Evolutionary conservation across 306 rosid species (phyloP), one percentile per base, ranked within the genome.

Genomic region (Urtica urens): DNA sequence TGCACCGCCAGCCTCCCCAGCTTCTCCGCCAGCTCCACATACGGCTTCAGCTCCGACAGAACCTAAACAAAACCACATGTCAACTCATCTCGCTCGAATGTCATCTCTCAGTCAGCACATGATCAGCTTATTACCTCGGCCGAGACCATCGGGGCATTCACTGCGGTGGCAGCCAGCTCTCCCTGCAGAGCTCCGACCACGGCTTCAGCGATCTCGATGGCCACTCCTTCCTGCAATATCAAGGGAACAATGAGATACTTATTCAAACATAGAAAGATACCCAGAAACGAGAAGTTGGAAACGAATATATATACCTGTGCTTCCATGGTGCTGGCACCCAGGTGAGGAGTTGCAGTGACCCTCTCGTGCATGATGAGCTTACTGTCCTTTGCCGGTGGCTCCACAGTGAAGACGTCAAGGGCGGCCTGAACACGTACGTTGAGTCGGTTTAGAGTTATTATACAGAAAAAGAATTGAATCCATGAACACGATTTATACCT

Each of bases 81-180:
- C 4, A 28, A 35, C 40, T 35, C 2, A 9, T 35, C n/a, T 35
- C n/a, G 10, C 11, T 35, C 11, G 2, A 35, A 0, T 1, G 40
- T 16, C n/a, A 35, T 35, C 15, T 35, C 10, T 28, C 33, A 28
- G 33, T 4, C 33, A 46, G 5, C 24, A 43, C 19, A 26, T 29
- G 10, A 42, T 19, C 8, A 53, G 13, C 1, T 14, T 17, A 24
- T 40, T 80, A 92, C 99, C 99, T 92, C 96, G 1, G 99, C 85
- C 31, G 99, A 77, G 73, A 85, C 96, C 99, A 92, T 92, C 5
- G 99, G 96, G 29, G 99, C 99, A 75, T 92, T 92, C 65, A 92
- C 99, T 5, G 99, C 99, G 42, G 99, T 85, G 33, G 96, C 72
- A 55, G 99, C 94, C 73, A 92, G 94, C 81, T 85, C 99, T 39